These are phyloP conservation scores for Xylariaceae sp. DNA, from an alignment of 2,329 filamentous ascomycete species.

Conservation along the genomic window DNA sequence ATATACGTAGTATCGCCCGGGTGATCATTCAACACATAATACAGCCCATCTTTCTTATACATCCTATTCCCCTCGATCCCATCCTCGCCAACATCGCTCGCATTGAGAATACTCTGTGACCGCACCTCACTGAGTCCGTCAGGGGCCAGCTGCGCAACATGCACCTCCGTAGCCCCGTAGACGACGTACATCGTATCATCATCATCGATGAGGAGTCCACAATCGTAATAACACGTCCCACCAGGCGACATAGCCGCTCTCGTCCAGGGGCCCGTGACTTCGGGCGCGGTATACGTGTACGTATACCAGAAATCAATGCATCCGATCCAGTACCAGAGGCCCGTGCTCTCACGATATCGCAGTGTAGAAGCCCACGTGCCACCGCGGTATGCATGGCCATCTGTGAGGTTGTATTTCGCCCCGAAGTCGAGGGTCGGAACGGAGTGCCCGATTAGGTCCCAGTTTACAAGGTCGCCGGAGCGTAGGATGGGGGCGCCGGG, in stretches of 20 bases:
- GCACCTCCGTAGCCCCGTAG: conserved; percentile 46
- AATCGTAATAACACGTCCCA: conserved; percentile 51
- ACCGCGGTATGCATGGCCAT: conserved; percentile 14
- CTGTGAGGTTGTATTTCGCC: conserved; percentile 15
- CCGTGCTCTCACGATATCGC: conserved; percentile 18
- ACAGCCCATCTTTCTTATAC: conserved; percentile 52
- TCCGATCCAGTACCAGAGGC: conserved; percentile 41
- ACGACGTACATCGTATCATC: conserved; percentile 55
- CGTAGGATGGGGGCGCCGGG: conserved; percentile 9
- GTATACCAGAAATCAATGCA: conserved; percentile 47
- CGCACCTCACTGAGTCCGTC: conserved; percentile 39
- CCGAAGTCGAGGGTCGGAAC: conserved; percentile 4
- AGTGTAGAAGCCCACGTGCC: conserved; percentile 25
- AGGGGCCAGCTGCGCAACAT: conserved; percentile 44
- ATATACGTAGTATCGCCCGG: conserved; percentile 44
- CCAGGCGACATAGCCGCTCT: conserved; percentile 29
- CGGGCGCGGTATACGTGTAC: conserved; percentile 47
- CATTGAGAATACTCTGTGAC: conserved; percentile 32
- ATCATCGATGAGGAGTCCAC: conserved; percentile 52
- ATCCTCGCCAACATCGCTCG: conserved; percentile 7
- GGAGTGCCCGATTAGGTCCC: conserved; percentile 3
- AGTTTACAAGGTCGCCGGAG: conserved; percentile 6
- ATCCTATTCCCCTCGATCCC: conserved; percentile 35
- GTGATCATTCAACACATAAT: conserved; percentile 49
- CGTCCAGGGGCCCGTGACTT: conserved; percentile 41